Evolutionary conservation across 805 yeast genomes (phyloP).

Genomic region (Saturnispora sekii): DNA sequence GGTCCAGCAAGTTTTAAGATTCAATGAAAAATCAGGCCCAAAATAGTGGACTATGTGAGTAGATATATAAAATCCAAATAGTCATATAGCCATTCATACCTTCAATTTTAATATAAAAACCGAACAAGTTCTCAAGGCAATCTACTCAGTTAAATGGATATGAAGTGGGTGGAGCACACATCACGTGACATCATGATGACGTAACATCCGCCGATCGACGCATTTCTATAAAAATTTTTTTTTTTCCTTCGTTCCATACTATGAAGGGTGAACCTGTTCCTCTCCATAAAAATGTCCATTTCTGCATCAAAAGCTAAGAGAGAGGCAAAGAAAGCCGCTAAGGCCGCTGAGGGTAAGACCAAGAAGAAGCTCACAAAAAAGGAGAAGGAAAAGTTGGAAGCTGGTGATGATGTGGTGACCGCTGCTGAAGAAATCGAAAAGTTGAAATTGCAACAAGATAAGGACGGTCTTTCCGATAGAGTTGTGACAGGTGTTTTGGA

Average conservation of each 20-base stretch:
- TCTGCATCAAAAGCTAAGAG: constrained; percentile 97
- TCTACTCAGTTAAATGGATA: not conserved
- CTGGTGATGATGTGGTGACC: constrained; percentile 42
- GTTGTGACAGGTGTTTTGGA: constrained; percentile 96
- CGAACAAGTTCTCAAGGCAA: not conserved
- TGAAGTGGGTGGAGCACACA: not conserved
- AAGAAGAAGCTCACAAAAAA: constrained; percentile 58
- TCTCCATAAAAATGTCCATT: constrained; percentile 32
- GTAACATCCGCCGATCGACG: constrained; percentile 3
- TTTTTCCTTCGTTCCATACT: not conserved
- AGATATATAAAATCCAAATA: too few species aligned
- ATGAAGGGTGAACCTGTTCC: not conserved
- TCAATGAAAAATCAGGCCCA: not conserved
- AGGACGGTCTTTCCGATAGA: constrained; percentile 91
- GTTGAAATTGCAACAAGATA: constrained; percentile 87
- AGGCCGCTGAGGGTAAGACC: constrained; percentile 70
- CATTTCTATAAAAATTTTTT: constrained; percentile 2
- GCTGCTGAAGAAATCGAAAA: constrained; percentile 71
- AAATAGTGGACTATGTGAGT: too few species aligned
- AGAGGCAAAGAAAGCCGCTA: constrained; percentile 93
- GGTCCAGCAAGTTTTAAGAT: constrained; percentile 9
- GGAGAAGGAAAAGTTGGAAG: constrained; percentile 35
- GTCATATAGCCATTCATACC: too few species aligned
- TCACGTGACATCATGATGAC: not conserved
- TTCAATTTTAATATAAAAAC: too few species aligned